Percentiles rank a stretch among this genome's conserved stretches.
Evolutionary conservation across 2,329 filamentous ascomycete genomes (phyloP).

Genomic region (Ascochyta clinopodiicola): DNA sequence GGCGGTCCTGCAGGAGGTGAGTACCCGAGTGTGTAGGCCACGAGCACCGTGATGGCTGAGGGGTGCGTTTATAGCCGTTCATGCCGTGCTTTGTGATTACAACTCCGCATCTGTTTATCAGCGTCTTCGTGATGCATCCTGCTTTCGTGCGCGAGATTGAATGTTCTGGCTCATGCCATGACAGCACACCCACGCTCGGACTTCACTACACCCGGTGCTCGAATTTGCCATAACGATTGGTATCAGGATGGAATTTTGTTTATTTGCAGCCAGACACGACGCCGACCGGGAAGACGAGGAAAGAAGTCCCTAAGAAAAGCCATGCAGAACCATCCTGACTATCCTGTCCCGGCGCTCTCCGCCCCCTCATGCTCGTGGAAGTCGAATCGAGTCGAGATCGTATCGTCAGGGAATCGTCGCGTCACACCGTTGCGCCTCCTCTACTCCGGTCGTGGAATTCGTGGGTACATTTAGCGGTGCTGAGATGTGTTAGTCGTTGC

Average conservation of each 20-base stretch:
- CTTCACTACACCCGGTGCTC: not conserved
- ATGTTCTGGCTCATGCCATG: not conserved
- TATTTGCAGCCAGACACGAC: slow-evolving; percentile 31
- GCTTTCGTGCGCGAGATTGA: not conserved
- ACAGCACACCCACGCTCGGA: not conserved
- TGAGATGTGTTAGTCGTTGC: slow-evolving; percentile 25
- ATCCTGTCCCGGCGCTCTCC: slow-evolving; percentile 24
- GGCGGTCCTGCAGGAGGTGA: slow-evolving; percentile 6
- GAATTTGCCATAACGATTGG: slow-evolving; percentile 12
- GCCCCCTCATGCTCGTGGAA: slow-evolving; percentile 22
- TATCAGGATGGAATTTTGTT: slow-evolving; percentile 36
- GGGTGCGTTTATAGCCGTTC: slow-evolving; percentile 1
- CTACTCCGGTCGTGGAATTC: slow-evolving; percentile 34
- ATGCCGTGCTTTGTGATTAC: not conserved
- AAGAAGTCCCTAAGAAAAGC: slow-evolving; percentile 30
- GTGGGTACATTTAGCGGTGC: slow-evolving; percentile 45
- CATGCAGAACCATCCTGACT: slow-evolving; percentile 33
- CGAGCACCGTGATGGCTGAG: slow-evolving; percentile 15
- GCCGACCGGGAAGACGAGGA: slow-evolving; percentile 20
- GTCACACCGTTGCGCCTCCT: slow-evolving; percentile 37
- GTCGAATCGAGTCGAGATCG: slow-evolving; percentile 26
- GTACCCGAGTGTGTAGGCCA: slow-evolving; percentile 15
- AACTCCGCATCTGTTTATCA: not conserved
- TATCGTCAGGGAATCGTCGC: slow-evolving; percentile 40
- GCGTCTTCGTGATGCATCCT: not conserved